Evolutionary conservation across 176 grass and related monocot genomes (phyloP), one percentile per base, ranked within the genome.

Genomic region (Avena sativa): DNA sequence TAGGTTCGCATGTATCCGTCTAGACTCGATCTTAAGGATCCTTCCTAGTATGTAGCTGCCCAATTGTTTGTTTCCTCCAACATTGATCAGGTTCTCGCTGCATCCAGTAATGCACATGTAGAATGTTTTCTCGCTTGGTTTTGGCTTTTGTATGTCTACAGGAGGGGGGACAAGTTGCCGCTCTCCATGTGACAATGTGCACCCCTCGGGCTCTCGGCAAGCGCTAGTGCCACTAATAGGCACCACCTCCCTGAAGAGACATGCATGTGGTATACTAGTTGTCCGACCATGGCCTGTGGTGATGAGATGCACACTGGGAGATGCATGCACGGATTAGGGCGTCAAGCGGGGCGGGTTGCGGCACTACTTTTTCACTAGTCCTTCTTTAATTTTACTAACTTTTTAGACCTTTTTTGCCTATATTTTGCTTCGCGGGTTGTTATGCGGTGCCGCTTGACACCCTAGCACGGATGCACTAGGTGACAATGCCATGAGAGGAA

Each of bases 141-240:
- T 65, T 84, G 51, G 66, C 82, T 65, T 65, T 12, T 51, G 14
- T 28, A 17, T 36, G 6, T 2, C 46, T 11, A 43, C 46, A 48
- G 8, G 46, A 8, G 1, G 57, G 82, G 53, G 66, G 85, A 86
- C 82, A 86, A 4, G 5, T 11, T 56, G 58, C 50, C 62, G 28
- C 81, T 60, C 34, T 65, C 86, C 90, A 93, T 92, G 89, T 94
- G 92, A 80, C 79, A 71, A 77, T 81, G 67, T 84, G 84, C 84
- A 66, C 57, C 56, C 0, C 58, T 61, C 60, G 40, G 6, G 1
- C 1, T 59, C 19, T 38, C 9, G 59, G 28, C 58, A 85, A 85
- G 28, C 60, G 25, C 19, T 53, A 44, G 74, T 52, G 80, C 81
- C 34, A 51, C 16, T 36, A 59, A 49, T 14, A 64, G 36, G 38